Conservation (phyloP, 176 grass and related monocot species). For the Alloteropsis semialata region DNA sequence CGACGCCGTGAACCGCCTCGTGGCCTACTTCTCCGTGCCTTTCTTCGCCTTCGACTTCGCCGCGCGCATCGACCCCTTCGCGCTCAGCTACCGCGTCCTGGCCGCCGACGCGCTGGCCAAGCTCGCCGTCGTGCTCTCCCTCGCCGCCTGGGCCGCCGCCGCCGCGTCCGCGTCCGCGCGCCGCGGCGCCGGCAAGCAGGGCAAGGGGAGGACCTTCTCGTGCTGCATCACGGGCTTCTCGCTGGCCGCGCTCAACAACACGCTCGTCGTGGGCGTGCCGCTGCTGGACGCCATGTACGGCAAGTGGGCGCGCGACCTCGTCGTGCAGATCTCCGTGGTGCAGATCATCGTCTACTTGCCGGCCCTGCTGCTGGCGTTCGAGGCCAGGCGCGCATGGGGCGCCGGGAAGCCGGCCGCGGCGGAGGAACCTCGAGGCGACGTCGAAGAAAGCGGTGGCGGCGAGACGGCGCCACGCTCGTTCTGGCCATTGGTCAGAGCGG, state of each 20-base stretch:
- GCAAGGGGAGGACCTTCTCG: conserved; percentile 20
- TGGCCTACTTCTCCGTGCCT: conserved; percentile 72
- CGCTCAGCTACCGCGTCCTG: conserved; percentile 66
- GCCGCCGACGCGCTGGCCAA: conserved; percentile 75
- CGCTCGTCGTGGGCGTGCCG: conserved; percentile 83
- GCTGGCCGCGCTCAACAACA: conserved; percentile 78
- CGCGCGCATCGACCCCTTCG: conserved; percentile 58
- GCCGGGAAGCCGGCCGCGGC: background rate
- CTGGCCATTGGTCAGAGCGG: conserved; percentile 43
- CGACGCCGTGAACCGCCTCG: conserved; percentile 80
- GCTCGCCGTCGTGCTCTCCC: conserved; percentile 32
- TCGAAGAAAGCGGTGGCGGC: conserved; percentile 10
- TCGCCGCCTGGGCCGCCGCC: conserved; percentile 43
- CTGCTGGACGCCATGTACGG: conserved; percentile 90
- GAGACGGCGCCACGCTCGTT: conserved; percentile 9
- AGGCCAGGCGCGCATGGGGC: conserved; percentile 53
- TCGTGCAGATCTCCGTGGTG: conserved; percentile 82
- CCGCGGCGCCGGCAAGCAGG: background rate
- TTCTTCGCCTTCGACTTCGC: conserved; percentile 94
- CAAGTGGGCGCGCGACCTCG: conserved; percentile 80
- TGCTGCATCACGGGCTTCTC: conserved; percentile 82
- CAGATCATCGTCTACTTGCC: conserved; percentile 70
- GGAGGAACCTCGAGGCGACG: background rate
- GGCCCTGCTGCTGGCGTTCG: conserved; percentile 56
- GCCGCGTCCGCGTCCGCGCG: background rate